phyloP scores from a whole-genome alignment of 1,139 yeast genomes.

The Diutina pseudorugosa region DNA sequence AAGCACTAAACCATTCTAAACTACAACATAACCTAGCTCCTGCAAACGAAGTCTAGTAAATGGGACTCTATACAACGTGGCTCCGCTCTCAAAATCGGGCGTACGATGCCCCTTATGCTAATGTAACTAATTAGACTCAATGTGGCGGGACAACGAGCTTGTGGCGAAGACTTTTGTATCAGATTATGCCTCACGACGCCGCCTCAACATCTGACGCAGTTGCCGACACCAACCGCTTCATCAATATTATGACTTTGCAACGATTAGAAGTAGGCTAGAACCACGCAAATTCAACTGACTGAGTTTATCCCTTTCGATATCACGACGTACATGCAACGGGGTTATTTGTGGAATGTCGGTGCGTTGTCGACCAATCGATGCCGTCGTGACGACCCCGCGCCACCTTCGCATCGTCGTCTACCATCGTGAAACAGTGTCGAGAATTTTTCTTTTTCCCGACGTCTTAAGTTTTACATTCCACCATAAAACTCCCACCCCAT shows the following conservation, averaged over 20 bases:
- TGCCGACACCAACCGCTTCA: neutral
- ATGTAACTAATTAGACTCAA: neutral
- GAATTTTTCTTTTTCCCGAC: too few relatives aligned
- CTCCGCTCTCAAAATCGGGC: too few relatives aligned
- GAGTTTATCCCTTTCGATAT: too few relatives aligned
- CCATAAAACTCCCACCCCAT: neutral
- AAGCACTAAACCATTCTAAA: too few relatives aligned
- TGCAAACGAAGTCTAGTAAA: too few relatives aligned
- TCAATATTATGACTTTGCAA: too few relatives aligned
- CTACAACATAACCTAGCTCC: too few relatives aligned
- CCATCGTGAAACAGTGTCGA: neutral
- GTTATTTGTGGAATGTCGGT: neutral
- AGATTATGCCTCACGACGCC: neutral
- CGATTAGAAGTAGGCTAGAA: too few relatives aligned
- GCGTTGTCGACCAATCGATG: neutral
- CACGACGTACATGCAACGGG: too few relatives aligned
- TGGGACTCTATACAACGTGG: too few relatives aligned
- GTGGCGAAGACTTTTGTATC: neutral
- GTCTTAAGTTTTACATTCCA: neutral
- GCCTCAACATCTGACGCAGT: neutral
- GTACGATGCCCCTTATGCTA: neutral
- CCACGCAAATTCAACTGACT: too few relatives aligned
- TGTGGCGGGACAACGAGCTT: neutral
- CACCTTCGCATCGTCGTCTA: neutral
- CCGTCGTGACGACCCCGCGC: neutral